Base-by-base conservation (phyloP, 2,329 filamentous ascomycete genomes). In the Gnomoniopsis smithogilvyi region DNA sequence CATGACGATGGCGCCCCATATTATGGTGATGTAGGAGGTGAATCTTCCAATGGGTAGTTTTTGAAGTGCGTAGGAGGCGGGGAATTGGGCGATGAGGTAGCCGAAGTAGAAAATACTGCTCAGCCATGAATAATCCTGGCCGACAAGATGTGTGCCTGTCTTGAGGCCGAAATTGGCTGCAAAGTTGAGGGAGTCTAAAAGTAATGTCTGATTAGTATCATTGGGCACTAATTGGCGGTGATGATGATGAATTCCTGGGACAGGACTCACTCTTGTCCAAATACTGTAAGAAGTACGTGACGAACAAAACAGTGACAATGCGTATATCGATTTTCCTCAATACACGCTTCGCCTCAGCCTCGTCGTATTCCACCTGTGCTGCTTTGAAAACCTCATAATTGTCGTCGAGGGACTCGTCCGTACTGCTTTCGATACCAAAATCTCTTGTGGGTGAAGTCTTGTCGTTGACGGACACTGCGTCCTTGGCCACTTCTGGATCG, bases 21-120 rank as follows among this genome's bases (percentile, higher is more conserved):
- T 65, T 10, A 82, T 67, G 0, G 75, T 77, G 36, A 75, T 75
- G 22, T 66, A 46, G 0, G 74, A 75, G 17, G 81, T 73, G 63
- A 80, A 77, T 62, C 76, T 78, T n/a, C 75, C 80, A 6, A 81
- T 74, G 2, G 76, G 78, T 2, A 82, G 68, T 10, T 70, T 73
- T 53, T 80, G 78, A 10, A 82, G 74, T 0, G 81, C 69, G 48
- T 75, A 75, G 11, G 73, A 73, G 10, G 76, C 74, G 0, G 77
- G 76, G 33, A 78, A 75, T 56, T 80, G 75, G 8, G 74, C 76
- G 36, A 76, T 67, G n/a, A 79, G 70, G 59, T 76, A 78, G 45
- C 78, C 79, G 59, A 82, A 77, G 64, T 81, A 81, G 67, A 82
- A 82, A 55, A 81, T 79, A 14, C 77, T 80, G 19, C 74, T 66